Evolutionary conservation across 2,329 filamentous ascomycete genomes (phyloP), one percentile per base, ranked within the genome.

Genomic region (Hypoxylon sp.): DNA sequence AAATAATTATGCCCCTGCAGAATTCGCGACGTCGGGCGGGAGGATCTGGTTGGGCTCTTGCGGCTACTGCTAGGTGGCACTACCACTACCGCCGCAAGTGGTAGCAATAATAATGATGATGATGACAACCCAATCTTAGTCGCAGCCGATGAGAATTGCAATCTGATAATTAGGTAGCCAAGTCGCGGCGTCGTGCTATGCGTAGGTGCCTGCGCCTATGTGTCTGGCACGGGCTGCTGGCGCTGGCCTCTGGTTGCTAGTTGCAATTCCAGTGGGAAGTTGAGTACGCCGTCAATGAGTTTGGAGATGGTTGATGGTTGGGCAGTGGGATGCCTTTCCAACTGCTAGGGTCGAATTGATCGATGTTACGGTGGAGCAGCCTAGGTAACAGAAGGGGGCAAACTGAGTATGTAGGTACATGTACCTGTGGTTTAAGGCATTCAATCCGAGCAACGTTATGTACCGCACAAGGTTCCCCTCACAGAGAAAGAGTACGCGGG

Each of bases 31-130:
- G 64, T 68, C 62, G 68, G 68, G 68, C 61, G 68, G 67, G 51
- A 70, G 55, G 50, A 62, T 54, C 42, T 70, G 63, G 66, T 73
- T 73, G 71, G 71, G 71, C 71, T 71, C 66, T 57, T 54, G 56
- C 50, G 57, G 56, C 64, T 60, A 53, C 30, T 63, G 44, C 11
- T 58, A 40, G 17, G 20, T 59, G 54, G 46, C 22, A 53, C 44
- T 53, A 54, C 54, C 35, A 44, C 17, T 31, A 53, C 27, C 42
- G 31, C 20, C 17, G 33, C 35, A 22, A 22, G 11, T 35, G 10
- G 25, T 35, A 58, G 14, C 20, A 46, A 53, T 58, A 25, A 48
- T 58, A 58, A 22, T 17, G 46, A 40, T 53, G 35, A 42, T 31
- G 25, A 44, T 17, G 30, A 51, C 20, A n/a, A 37, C 30, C 17